Evolutionary conservation across 176 grass and related monocot species (phyloP).

Genomic region (Lolium multiflorum): DNA sequence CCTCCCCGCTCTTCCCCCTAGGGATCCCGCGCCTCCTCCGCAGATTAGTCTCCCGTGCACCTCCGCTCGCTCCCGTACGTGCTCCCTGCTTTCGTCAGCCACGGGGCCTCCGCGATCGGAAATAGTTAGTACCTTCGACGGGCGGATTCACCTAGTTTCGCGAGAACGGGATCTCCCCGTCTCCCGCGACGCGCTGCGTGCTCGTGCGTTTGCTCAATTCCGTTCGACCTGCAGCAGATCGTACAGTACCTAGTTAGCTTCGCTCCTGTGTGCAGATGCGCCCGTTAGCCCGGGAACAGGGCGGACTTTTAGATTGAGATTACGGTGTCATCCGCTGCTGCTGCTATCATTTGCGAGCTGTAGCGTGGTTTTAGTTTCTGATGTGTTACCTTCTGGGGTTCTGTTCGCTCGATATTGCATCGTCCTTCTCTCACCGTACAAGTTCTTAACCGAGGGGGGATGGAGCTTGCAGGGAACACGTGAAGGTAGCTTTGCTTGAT

Average conservation of each 20-base stretch:
- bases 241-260: slow-evolving; percentile 22
- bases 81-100: slow-evolving; percentile 11
- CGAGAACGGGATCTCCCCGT: slow-evolving; percentile 16
- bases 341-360: not conserved
- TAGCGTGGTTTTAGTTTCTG: not conserved
- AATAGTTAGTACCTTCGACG: not conserved
- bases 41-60: slow-evolving; percentile 19
- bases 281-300: not conserved
- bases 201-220: slow-evolving; percentile 26
- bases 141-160: slow-evolving; percentile 13
- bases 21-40: not conserved
- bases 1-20: not conserved
- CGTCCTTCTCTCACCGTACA: not conserved
- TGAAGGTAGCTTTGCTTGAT: slow-evolving; percentile 24
- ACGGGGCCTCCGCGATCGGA: slow-evolving; percentile 34
- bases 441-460: slow-evolving; percentile 18
- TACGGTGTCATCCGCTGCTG: not conserved
- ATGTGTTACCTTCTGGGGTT: slow-evolving; percentile 25
- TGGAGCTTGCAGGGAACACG: slow-evolving; percentile 1
- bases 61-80: slow-evolving; percentile 15
- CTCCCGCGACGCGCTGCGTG: not conserved
- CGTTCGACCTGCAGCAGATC: slow-evolving; percentile 3
- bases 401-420: slow-evolving; percentile 10
- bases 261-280: not conserved
- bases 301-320: not conserved